Percentiles rank a stretch among this genome's conserved stretches.
Conservation (phyloP, 345 rosid species). For the Litchi chinensis region DNA sequence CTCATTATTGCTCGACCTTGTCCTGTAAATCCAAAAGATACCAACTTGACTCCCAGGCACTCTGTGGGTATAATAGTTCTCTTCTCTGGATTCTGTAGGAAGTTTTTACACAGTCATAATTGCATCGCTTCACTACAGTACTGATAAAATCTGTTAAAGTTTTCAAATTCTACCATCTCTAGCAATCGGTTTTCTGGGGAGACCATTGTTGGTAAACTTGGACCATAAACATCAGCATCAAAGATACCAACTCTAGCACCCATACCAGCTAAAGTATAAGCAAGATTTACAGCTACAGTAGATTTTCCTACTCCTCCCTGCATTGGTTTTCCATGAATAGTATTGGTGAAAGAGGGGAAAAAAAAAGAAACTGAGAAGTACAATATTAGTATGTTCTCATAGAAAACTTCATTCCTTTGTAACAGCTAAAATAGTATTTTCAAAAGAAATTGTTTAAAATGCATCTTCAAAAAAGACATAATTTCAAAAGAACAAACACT, state of each 20-base stretch:
- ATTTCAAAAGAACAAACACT: slow-evolving; percentile 1
- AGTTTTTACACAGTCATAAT: slow-evolving; percentile 25
- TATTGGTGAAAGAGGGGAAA: slow-evolving; percentile 35
- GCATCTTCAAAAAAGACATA: background rate
- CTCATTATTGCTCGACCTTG: slow-evolving; percentile 98
- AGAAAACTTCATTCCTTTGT: background rate
- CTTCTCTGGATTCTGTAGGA: slow-evolving; percentile 80
- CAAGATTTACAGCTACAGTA: slow-evolving; percentile 94
- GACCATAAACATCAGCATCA: slow-evolving; percentile 96
- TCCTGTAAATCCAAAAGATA: slow-evolving; percentile 95
- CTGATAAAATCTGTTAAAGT: slow-evolving; percentile 7
- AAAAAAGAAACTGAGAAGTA: slow-evolving; percentile 9
- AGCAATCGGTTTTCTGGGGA: slow-evolving; percentile 79
- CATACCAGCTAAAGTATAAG: slow-evolving; percentile 90
- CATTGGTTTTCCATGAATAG: slow-evolving; percentile 47
- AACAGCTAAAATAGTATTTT: background rate
- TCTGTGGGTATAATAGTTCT: slow-evolving; percentile 87
- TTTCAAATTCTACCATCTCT: slow-evolving; percentile 65
- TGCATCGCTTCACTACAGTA: slow-evolving; percentile 6
- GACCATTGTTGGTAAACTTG: slow-evolving; percentile 97
- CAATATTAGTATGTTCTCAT: background rate
- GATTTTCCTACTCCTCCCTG: slow-evolving; percentile 99
- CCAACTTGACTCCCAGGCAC: slow-evolving; percentile 91
- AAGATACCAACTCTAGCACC: slow-evolving; percentile 97
- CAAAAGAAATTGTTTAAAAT: background rate